Evolutionary conservation across 2,329 filamentous ascomycete species (phyloP).

Genomic region (Pestalotiopsis sp.): DNA sequence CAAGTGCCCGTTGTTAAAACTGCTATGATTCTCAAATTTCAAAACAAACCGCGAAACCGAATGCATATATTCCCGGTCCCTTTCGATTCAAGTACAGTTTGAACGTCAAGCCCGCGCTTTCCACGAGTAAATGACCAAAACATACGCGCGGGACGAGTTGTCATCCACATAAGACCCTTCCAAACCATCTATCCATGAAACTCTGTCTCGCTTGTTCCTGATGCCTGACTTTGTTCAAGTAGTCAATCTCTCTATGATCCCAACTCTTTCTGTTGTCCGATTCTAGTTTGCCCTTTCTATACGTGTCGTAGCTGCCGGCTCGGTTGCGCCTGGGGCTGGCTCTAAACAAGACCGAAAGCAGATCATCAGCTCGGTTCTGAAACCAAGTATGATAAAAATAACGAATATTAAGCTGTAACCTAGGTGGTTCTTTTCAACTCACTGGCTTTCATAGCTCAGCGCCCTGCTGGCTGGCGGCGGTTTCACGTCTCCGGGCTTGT

Average conservation of each 20-base stretch:
- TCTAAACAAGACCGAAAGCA: not conserved
- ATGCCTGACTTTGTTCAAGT: not conserved
- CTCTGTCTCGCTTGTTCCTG: not conserved
- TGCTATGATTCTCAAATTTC: too few species aligned
- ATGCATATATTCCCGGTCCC: too few species aligned
- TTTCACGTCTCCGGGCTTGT: not conserved
- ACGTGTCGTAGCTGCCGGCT: slow-evolving; percentile 6
- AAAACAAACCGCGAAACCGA: too few species aligned
- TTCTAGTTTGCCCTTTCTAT: slow-evolving; percentile 5
- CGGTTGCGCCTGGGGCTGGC: not conserved
- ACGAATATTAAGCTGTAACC: too few species aligned
- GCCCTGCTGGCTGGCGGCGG: not conserved
- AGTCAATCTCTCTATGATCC: not conserved
- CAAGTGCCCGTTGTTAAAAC: too few species aligned
- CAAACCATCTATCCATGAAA: not conserved
- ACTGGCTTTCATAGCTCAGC: slow-evolving; percentile 6
- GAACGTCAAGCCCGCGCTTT: too few species aligned
- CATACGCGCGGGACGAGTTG: too few species aligned
- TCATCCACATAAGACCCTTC: not conserved
- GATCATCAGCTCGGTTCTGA: not conserved
- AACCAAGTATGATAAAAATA: too few species aligned
- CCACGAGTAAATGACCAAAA: not conserved
- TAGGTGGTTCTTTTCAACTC: not conserved
- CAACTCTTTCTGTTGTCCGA: slow-evolving; percentile 4
- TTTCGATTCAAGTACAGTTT: too few species aligned